Conservation (phyloP, 1,284 basidiomycete species). For the Cryptococcus hybrid region DNA sequence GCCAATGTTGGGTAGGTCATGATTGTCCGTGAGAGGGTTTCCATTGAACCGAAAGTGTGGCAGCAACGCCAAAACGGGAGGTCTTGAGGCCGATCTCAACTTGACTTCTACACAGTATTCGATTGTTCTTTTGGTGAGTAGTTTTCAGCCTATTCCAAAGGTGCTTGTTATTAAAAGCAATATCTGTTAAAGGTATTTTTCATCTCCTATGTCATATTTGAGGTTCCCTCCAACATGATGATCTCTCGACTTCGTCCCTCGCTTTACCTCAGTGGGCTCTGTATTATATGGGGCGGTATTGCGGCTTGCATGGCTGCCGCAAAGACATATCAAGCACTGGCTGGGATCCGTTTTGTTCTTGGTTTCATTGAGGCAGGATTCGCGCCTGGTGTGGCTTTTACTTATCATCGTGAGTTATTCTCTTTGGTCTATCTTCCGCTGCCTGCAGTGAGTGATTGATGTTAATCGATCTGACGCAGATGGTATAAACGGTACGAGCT, state of each 20-base stretch:
- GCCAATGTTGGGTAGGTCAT: slow-evolving; percentile 40
- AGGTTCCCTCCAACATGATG: slow-evolving; percentile 37
- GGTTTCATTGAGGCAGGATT: slow-evolving; percentile 46
- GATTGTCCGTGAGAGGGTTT: neutral
- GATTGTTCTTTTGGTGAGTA: slow-evolving; percentile 26
- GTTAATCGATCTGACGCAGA: neutral
- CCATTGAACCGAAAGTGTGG: neutral
- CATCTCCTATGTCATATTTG: slow-evolving; percentile 36
- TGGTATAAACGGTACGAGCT: slow-evolving; percentile 44
- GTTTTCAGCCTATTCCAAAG: slow-evolving; percentile 23
- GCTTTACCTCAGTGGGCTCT: slow-evolving; percentile 37
- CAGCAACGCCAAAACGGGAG: slow-evolving; percentile 42
- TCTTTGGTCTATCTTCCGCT: too few relatives aligned
- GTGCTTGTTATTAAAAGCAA: slow-evolving; percentile 1
- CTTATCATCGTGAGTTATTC: slow-evolving; percentile 10
- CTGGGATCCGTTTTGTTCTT: slow-evolving; percentile 37
- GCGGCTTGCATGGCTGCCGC: slow-evolving; percentile 40
- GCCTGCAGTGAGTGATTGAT: too few relatives aligned
- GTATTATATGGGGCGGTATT: slow-evolving; percentile 42
- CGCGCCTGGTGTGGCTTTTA: slow-evolving; percentile 40
- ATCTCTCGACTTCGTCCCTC: slow-evolving; percentile 37
- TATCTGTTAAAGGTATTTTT: slow-evolving; percentile 12
- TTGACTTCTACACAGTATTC: slow-evolving; percentile 47
- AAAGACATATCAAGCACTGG: slow-evolving; percentile 33
- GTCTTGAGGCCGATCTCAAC: slow-evolving; percentile 36